Evolutionary conservation across 2,329 filamentous ascomycete genomes (phyloP), one percentile per base, ranked within the genome.

Genomic region (Exophiala spinifera): DNA sequence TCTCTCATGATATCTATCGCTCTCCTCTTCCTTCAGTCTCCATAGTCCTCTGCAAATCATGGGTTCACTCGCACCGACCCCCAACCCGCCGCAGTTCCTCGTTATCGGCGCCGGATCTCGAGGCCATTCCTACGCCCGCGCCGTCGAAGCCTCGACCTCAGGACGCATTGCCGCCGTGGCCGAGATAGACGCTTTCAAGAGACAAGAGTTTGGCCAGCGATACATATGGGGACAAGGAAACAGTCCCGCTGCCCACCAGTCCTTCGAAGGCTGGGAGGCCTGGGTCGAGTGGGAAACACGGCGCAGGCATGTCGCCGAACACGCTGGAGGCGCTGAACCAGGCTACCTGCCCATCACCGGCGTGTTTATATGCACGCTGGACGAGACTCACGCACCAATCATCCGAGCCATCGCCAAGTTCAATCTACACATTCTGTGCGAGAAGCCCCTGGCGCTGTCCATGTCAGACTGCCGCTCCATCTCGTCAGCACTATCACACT

Each of bases 381-480:
- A 99, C 70, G 88, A 95, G 71, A 86, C 89, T 74, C 94, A 99
- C 70, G 84, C 84, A 46, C 86, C 91, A 52, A 89, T 92, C 45
- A 81, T 96, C 19, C 79, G 86, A 40, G 87, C 83, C 1, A 78
- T 96, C 49, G 86, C 88, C 1, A 81, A 81, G 11, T 73, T 76
- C 67, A 81, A 77, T 2, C 74, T 96, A 45, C 91, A 96, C 69
- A 84, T 97, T 60, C 88, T 96, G 78, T 95, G 91, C 69, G 94
- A 99, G 77, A 99, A 99, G 73, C 94, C 94, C 2, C 74, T 99
- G 50, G 89, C 91, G 0, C 90, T 89, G 19, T 87, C 82, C 0
- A 74, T 97, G 23, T 70, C 79, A 15, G 90, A 94, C 64, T 96
- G 91, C 67, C 74, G 96, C 33, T 77, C 76, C 40, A 64, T 64